Base-by-base conservation (phyloP, 257 asterid species). In the Apocynum venetum region DNA sequence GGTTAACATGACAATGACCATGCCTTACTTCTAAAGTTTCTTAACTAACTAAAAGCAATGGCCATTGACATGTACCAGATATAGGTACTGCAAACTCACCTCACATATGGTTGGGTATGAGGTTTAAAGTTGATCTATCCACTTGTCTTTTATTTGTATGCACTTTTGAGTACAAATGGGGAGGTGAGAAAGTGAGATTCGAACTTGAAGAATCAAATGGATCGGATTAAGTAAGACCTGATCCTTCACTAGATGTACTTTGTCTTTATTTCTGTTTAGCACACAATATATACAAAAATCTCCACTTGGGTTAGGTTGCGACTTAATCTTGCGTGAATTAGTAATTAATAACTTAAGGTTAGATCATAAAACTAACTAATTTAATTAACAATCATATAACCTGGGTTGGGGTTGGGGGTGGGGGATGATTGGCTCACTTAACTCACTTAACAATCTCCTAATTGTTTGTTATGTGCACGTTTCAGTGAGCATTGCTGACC, bases 401-500 rank as follows among this genome's bases (percentile, higher is more conserved):
- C 52, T 76, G 82, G 82, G 80, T 73, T 55, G 20, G 61, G 61
- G 56, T 51, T 51, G 14, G 56, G 56, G 56, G 11, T 51, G 56
- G 73, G 74, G 60, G 77, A 67, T 73, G 80, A 60, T 81, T 71
- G 82, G 75, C 59, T 81, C 47, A 79, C 66, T 17, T 72, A 77
- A 60, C 77, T 61, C 56, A 52, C n/a, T 46, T 40, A 78, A 8
- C 73, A 11, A 43, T 6, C 2, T n/a, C 13, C 51, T 4, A 69
- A 71, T 15, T 83, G 84, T 82, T 80, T 82, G 85, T 86, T 84
- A 77, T 77, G 86, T 85, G 83, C 92, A 86, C 87, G 87, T 83
- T 78, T 85, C 19, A 73, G 81, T 86, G 83, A 86, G 75, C 79
- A 80, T 77, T 70, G 80, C 70, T 83, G 70, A 81, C 85, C 80